Evolutionary conservation across 352 stramenopile genomes (phyloP), one percentile per base, ranked within the genome.

Genomic region (Globisporangium sylvaticum): DNA sequence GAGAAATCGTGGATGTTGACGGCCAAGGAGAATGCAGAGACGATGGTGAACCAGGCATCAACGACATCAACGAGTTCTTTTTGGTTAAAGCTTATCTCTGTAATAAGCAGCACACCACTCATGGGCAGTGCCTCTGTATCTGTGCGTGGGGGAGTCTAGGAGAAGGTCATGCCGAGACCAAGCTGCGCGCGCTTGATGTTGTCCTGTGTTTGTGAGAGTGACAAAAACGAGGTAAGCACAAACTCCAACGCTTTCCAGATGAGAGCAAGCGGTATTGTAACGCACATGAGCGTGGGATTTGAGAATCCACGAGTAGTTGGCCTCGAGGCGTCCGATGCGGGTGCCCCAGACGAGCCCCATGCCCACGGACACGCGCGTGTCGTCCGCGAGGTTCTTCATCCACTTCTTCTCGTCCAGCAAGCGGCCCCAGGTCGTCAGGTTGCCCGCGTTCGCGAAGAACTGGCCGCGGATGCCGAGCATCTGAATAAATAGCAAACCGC

Each of bases 301-400:
- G 61, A 96, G 74, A 59, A 97, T 90, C 85, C 88, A 97, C 75
- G 88, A 97, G 67, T 97, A 97, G 75, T 95, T 97, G 65, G 89
- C 89, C 83, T 97, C 89, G 62, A 97, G 87, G 56, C 89, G 88
- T 25, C 89, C 89, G 64, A 97, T 87, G 44, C 78, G 80, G 27
- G 89, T 96, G 63, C 84, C 87, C 78, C 89, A 94, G 63, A 96
- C 89, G 68, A 97, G 79, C 5, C 90, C 92, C 61, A 96, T 67
- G 31, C 92, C 92, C 10, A 96, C 81, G 7, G 91, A 87, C 34
- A 95, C 79, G 52, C 92, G 86, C 34, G 89, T 96, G 72, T 97
- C 92, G 52, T 94, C 77, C 4, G 84, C 75, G 39, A 97, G 72
- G 62, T 96, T 92, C 69, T 89, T 92, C 78, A 97, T 90, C 80